A percentile compares a stretch with the other conserved stretches of the same genome.
Evolutionary conservation across 2,329 filamentous ascomycete genomes (phyloP).

Genomic region (Aspergillus tanneri): DNA sequence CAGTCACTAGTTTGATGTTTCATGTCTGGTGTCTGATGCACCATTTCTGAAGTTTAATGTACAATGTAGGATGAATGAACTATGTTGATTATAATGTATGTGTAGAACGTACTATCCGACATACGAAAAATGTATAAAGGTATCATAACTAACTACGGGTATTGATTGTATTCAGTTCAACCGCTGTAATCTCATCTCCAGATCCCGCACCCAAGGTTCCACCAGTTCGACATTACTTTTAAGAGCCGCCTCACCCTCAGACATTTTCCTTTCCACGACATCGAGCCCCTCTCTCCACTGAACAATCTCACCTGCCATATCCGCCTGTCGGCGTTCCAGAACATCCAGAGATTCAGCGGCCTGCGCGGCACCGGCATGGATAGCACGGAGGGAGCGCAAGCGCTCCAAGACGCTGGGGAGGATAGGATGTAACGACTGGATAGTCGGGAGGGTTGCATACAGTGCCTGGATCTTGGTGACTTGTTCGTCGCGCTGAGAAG

Average conservation of each 20-base stretch:
- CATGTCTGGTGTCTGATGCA: too few relatives aligned
- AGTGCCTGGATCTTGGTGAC: conserved; percentile 85
- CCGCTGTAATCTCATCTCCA: conserved; percentile 73
- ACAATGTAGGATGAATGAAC: too few relatives aligned
- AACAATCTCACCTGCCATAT: conserved; percentile 79
- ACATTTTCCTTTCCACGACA: conserved; percentile 73
- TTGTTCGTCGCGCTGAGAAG: conserved; percentile 60
- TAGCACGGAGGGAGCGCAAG: conserved; percentile 74
- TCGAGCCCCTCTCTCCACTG: conserved; percentile 81
- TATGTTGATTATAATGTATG: too few relatives aligned
- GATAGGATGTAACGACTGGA: conserved; percentile 80
- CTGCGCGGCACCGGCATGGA: conserved; percentile 82
- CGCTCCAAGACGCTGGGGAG: conserved; percentile 83
- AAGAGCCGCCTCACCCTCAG: conserved; percentile 67
- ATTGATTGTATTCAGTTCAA: conserved; percentile 38
- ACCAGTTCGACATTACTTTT: conserved; percentile 80
- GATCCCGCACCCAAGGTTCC: conserved; percentile 80
- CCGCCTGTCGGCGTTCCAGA: conserved; percentile 74
- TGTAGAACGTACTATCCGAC: too few relatives aligned
- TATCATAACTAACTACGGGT: too few relatives aligned
- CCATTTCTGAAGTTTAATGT: too few relatives aligned
- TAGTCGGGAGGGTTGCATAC: conserved; percentile 82
- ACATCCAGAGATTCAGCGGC: conserved; percentile 74
- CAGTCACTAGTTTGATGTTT: too few relatives aligned
- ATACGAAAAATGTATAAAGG: too few relatives aligned